Percentiles rank a stretch among this genome's conserved stretches.
These are phyloP conservation scores for Ichthyophthirius multifiliis DNA, from an alignment of 169 alveolate species.

Conservation along the genomic window DNA sequence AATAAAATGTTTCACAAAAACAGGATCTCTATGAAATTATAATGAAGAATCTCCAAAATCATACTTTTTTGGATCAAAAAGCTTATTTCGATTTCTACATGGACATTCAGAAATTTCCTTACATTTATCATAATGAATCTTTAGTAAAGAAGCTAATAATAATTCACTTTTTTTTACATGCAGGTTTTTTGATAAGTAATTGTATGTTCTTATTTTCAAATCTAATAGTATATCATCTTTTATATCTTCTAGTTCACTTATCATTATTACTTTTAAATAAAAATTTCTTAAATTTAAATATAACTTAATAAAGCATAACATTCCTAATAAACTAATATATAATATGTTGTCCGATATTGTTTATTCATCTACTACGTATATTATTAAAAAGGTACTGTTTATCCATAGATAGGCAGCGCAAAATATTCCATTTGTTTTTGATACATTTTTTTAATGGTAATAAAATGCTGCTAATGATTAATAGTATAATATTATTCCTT, in stretches of 20 bases:
- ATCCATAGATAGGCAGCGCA: slow-evolving; percentile 27
- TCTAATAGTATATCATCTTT: slow-evolving; percentile 14
- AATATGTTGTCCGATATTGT: not conserved
- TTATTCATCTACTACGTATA: not conserved
- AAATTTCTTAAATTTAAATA: slow-evolving; percentile 29
- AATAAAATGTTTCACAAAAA: slow-evolving; percentile 41
- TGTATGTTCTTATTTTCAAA: slow-evolving; percentile 33
- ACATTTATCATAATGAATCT: slow-evolving; percentile 40
- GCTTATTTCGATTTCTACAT: slow-evolving; percentile 13
- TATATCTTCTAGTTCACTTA: slow-evolving; percentile 35
- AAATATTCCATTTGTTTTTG: slow-evolving; percentile 32
- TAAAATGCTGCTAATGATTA: slow-evolving; percentile 18
- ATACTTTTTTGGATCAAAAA: slow-evolving; percentile 34
- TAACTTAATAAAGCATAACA: slow-evolving; percentile 18
- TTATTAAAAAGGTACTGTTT: not conserved
- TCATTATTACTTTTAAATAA: slow-evolving; percentile 20
- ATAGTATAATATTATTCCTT: too few relatives aligned
- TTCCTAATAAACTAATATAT: not conserved
- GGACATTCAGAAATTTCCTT: slow-evolving; percentile 17
- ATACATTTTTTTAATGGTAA: slow-evolving; percentile 33
- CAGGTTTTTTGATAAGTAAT: slow-evolving; percentile 6
- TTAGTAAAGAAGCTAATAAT: slow-evolving; percentile 27
- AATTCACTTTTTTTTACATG: slow-evolving; percentile 31
- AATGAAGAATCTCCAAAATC: not conserved
- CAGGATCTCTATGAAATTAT: slow-evolving; percentile 31